Evolutionary conservation across 2,329 filamentous ascomycete genomes (phyloP), one percentile per base, ranked within the genome.

Genomic region (Botrytis byssoidea): DNA sequence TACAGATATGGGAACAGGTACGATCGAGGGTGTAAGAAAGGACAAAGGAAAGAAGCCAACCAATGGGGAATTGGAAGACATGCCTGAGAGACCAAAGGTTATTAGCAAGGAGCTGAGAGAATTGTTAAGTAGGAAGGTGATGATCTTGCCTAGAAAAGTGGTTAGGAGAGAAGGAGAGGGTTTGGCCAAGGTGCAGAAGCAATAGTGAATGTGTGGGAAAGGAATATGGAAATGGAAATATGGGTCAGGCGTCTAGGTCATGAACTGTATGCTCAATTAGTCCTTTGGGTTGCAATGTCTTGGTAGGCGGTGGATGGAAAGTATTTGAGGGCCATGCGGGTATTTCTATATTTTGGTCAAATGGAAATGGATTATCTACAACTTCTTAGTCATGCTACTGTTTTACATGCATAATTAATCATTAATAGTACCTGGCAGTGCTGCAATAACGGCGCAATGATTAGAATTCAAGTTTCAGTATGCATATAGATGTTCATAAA

Each of bases 31-130:
- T 10, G 68, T 68, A 18, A 48, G 29, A 57, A 74, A 72, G 48
- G 72, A 74, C 64, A 72, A 73, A 57, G 64, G 71, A 65, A 57
- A 72, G 65, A 66, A 12, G 25, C 40, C 73, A 73, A 67, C 74
- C 18, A 75, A 75, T 51, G 75, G 71, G 32, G 79, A 80, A 71
- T 46, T 77, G 82, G 71, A 77, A 57, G 76, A 78, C 8, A 76
- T 77, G 72, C 76, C 74, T 65, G 78, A 77, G 68, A 76, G 74
- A 73, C 79, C 78, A 14, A 88, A 86, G 76, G 85, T 91, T 25
- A 89, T 93, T 65, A 90, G 87, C 75, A 85, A 88, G 0, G 89
- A 93, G 77, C 80, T 93, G 73, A 85, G 91, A 66, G 82, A 83
- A 10, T 77, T 93, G 61, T 80, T 93, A n/a, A 89, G 87, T 76